phyloP scores from a whole-genome alignment of 2,329 filamentous ascomycete species.

The Pseudonectria foliicola region DNA sequence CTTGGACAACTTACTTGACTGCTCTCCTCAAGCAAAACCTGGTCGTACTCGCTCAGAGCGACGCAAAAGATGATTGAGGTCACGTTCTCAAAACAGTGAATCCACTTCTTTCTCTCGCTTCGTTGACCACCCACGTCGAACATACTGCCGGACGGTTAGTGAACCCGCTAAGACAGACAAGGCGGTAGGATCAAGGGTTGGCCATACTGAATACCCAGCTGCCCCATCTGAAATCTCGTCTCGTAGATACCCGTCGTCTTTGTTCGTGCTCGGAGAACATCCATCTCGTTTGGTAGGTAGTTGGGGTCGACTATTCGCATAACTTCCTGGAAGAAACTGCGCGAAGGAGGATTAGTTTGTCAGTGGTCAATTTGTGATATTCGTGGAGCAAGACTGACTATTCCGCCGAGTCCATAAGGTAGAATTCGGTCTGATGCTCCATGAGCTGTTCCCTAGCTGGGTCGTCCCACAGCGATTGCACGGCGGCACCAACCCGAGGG shows the following conservation, averaged over 20 bases:
- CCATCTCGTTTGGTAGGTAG: conserved; percentile 89
- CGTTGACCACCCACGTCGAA: conserved; percentile 97
- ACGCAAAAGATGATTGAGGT: conserved; percentile 99
- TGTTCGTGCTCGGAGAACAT: conserved; percentile 89
- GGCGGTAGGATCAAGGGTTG: neutral
- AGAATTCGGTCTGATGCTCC: conserved; percentile 95
- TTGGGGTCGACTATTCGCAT: conserved; percentile 74
- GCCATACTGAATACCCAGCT: conserved; percentile 93
- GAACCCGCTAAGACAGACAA: neutral
- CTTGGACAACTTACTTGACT: conserved; percentile 64
- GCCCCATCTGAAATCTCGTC: conserved; percentile 96
- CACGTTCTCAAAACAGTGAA: conserved; percentile 99
- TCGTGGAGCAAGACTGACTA: conserved; percentile 58
- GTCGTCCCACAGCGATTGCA: conserved; percentile 86
- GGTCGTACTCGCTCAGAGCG: conserved; percentile 95
- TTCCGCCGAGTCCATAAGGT: conserved; percentile 97
- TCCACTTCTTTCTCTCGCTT: conserved; percentile 99
- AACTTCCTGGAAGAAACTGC: conserved; percentile 92
- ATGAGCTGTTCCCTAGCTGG: conserved; percentile 74
- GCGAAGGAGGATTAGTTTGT: conserved; percentile 4
- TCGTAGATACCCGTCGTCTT: conserved; percentile 99
- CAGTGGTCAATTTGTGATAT: neutral
- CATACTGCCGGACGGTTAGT: conserved; percentile 59
- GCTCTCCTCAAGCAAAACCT: conserved; percentile 92
- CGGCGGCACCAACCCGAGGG: conserved; percentile 69